A percentile compares a stretch with the other conserved stretches of the same genome.
Evolutionary conservation across 306 rosid genomes (phyloP).

Genomic region (Cajanus cajan): DNA sequence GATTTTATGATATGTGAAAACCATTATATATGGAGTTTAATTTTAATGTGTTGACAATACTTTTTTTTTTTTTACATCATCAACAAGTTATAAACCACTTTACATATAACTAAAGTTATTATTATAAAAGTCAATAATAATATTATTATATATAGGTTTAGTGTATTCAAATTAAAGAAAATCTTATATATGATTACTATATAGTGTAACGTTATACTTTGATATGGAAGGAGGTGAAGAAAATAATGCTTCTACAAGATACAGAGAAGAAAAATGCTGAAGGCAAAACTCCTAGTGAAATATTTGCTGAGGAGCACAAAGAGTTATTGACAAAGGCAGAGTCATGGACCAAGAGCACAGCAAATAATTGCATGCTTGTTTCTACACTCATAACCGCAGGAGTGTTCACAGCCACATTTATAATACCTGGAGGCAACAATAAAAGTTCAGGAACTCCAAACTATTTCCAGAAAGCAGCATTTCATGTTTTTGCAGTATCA

Average conservation of each 20-base stretch:
- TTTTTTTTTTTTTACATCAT: too few species aligned
- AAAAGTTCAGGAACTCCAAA: conserved; percentile 30
- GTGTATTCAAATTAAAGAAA: too few species aligned
- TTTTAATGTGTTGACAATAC: too few species aligned
- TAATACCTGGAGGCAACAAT: conserved; percentile 40
- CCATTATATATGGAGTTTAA: too few species aligned
- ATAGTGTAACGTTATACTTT: background rate
- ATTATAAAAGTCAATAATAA: too few species aligned
- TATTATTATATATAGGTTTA: too few species aligned
- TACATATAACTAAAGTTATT: too few species aligned
- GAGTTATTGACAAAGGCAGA: conserved; percentile 39
- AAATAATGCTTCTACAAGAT: conserved; percentile 24
- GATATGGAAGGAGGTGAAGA: conserved; percentile 45
- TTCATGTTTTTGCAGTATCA: conserved; percentile 37
- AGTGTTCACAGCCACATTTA: conserved; percentile 43
- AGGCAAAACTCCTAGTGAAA: conserved; percentile 32
- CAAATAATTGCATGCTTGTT: conserved; percentile 40
- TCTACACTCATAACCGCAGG: conserved; percentile 49
- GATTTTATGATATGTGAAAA: too few species aligned
- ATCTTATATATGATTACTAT: background rate
- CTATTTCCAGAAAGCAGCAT: conserved; percentile 19
- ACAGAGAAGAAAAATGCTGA: conserved; percentile 30
- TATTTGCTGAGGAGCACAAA: conserved; percentile 39
- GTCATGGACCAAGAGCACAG: conserved; percentile 50
- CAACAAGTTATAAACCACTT: too few species aligned